Evolutionary conservation across 768 basidiomycete genomes (phyloP).

Genomic region (Crassisporium funariophilum): DNA sequence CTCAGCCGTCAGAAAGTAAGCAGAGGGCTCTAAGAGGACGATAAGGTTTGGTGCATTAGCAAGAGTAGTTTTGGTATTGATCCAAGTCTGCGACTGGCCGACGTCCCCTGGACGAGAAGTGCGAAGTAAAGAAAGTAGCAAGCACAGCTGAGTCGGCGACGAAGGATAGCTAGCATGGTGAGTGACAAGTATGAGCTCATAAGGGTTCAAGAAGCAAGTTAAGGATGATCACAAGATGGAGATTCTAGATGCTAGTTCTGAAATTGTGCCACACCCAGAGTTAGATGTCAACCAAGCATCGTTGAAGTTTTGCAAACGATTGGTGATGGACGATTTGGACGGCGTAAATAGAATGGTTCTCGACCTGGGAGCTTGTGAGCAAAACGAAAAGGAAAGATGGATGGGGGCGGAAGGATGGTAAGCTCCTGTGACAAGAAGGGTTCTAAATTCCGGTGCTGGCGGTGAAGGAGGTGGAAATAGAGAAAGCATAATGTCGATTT

Average conservation of each 20-base stretch:
- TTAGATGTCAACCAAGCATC: conserved; percentile 56
- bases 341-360: conserved; percentile 55
- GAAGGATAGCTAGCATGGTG: conserved; percentile 58
- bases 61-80: conserved; percentile 29
- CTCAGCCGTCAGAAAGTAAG: conserved; percentile 43
- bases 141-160: conserved; percentile 54
- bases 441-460: conserved; percentile 53
- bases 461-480: conserved; percentile 46
- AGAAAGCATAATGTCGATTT: conserved; percentile 20
- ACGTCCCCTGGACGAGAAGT: conserved; percentile 27
- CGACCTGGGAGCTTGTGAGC: conserved; percentile 31
- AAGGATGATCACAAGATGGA: conserved; percentile 55
- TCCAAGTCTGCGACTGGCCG: conserved; percentile 13
- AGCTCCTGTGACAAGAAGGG: conserved; percentile 62
- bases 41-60: conserved; percentile 49
- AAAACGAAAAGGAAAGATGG: conserved; percentile 60
- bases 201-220: conserved; percentile 6
- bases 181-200: conserved; percentile 10
- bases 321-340: conserved; percentile 45
- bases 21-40: conserved; percentile 61
- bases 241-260: conserved; percentile 42
- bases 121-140: conserved; percentile 53
- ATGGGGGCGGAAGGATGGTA: conserved; percentile 73
- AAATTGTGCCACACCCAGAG: conserved; percentile 39
- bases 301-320: conserved; percentile 45